Conservation (phyloP, 495 filamentous ascomycete genomes). For the Aspergillus haitiensis region DNA sequence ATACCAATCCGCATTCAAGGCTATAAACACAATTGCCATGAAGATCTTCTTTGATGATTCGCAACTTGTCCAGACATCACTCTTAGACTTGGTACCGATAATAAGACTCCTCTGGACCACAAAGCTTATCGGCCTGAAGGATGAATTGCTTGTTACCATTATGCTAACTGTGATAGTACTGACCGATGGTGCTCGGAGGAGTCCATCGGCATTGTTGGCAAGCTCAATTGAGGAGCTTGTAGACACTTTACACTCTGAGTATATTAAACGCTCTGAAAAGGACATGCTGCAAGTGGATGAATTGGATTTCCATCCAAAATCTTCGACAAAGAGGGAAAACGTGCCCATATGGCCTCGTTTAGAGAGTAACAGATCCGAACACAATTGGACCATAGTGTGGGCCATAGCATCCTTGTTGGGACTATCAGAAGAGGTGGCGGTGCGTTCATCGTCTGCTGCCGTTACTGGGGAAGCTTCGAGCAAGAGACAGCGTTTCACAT, state of each 20-base stretch:
- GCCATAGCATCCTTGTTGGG: conserved; percentile 36
- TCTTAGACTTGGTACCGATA: conserved; percentile 64
- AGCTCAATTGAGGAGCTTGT: conserved; percentile 53
- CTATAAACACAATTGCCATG: conserved; percentile 69
- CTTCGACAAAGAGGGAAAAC: conserved; percentile 12
- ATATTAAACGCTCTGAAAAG: conserved; percentile 66
- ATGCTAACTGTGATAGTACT: conserved; percentile 54
- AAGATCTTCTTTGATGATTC: conserved; percentile 67
- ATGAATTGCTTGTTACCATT: conserved; percentile 72
- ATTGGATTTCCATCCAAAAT: conserved; percentile 53
- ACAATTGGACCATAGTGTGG: conserved; percentile 51
- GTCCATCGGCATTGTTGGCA: conserved; percentile 31
- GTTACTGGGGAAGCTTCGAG: conserved; percentile 27
- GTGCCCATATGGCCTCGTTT: conserved; percentile 43
- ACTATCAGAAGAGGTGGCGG: conserved; percentile 31
- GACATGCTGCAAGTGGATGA: conserved; percentile 78
- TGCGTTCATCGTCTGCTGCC: conserved; percentile 15
- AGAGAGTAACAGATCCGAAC: conserved; percentile 46
- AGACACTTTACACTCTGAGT: conserved; percentile 68
- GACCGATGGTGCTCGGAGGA: conserved; percentile 27
- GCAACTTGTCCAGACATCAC: conserved; percentile 55
- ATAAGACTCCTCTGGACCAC: conserved; percentile 73
- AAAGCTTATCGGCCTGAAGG: conserved; percentile 59
- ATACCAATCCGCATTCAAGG: conserved; percentile 69
- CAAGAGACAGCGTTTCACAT: conserved; percentile 65